These are phyloP conservation scores for Quercus parvula DNA, from an alignment of 306 rosid genomes.

Conservation along the genomic window DNA sequence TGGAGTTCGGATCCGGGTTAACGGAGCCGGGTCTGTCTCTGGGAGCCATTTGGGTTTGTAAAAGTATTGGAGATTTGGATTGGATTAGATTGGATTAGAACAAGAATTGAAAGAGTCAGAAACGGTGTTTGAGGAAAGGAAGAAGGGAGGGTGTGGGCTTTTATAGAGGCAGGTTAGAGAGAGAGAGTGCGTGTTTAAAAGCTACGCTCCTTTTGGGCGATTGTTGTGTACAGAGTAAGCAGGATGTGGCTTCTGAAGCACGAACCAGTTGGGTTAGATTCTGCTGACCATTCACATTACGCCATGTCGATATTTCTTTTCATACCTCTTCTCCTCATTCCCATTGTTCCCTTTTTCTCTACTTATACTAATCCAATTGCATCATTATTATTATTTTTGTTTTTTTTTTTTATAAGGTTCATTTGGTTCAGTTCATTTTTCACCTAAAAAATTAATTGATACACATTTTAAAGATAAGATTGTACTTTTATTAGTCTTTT, in stretches of 20 bases:
- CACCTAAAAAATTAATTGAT: too few species aligned
- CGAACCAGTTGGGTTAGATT: slow-evolving; percentile 37
- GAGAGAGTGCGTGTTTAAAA: slow-evolving; percentile 21
- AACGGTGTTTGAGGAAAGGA: slow-evolving; percentile 24
- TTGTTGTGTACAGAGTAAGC: slow-evolving; percentile 23
- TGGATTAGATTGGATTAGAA: background rate
- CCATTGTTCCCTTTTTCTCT: too few species aligned
- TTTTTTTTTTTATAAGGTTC: too few species aligned
- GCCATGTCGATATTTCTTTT: slow-evolving; percentile 22
- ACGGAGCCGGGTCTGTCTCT: slow-evolving; percentile 24
- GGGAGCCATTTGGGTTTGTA: slow-evolving; percentile 43
- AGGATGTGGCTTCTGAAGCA: slow-evolving; percentile 48
- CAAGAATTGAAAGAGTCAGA: background rate
- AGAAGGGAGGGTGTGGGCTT: slow-evolving; percentile 15
- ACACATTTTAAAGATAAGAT: too few species aligned
- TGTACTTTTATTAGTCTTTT: too few species aligned
- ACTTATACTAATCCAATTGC: too few species aligned
- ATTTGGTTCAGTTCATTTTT: too few species aligned
- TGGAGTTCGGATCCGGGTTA: slow-evolving; percentile 2
- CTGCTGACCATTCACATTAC: slow-evolving; percentile 17
- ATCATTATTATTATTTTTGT: too few species aligned
- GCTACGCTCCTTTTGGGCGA: slow-evolving; percentile 65
- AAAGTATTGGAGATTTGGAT: background rate
- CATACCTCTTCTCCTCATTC: too few species aligned
- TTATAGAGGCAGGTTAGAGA: slow-evolving; percentile 29